Percentiles rank a stretch among this genome's conserved stretches.
Evolutionary conservation across 2,329 filamentous ascomycete genomes (phyloP).

Genomic region (Lomentospora prolificans): DNA sequence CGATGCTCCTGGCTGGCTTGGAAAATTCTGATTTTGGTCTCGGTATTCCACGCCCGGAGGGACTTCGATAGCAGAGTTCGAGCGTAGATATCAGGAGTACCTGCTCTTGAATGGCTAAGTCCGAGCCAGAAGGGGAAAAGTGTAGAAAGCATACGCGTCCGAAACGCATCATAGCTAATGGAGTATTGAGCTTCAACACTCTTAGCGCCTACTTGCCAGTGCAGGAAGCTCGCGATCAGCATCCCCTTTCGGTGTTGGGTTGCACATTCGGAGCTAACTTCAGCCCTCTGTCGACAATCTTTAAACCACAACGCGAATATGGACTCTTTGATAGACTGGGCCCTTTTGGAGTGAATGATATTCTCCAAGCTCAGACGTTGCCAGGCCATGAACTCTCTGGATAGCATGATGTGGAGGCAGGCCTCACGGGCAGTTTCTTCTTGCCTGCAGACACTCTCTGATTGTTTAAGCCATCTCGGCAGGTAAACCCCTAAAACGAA

Average conservation of each 20-base stretch:
- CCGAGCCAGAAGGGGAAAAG: background rate
- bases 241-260: background rate
- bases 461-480: background rate
- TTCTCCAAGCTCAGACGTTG: background rate
- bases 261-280: background rate
- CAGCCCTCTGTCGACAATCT: background rate
- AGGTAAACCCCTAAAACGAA: background rate
- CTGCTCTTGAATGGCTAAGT: background rate
- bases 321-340: background rate
- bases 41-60: constrained; percentile 23
- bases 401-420: background rate
- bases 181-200: background rate
- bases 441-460: background rate
- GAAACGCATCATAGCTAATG: background rate
- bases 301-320: background rate
- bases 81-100: background rate
- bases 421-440: background rate
- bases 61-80: background rate
- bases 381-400: background rate
- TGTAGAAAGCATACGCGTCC: background rate
- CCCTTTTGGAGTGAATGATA: background rate
- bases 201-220: background rate
- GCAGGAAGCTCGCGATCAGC: background rate
- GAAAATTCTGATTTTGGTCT: constrained; percentile 23
- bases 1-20: background rate